These are phyloP conservation scores for Suhomyces maxii DNA, from an alignment of 1,139 yeast species.

Conservation along the genomic window DNA sequence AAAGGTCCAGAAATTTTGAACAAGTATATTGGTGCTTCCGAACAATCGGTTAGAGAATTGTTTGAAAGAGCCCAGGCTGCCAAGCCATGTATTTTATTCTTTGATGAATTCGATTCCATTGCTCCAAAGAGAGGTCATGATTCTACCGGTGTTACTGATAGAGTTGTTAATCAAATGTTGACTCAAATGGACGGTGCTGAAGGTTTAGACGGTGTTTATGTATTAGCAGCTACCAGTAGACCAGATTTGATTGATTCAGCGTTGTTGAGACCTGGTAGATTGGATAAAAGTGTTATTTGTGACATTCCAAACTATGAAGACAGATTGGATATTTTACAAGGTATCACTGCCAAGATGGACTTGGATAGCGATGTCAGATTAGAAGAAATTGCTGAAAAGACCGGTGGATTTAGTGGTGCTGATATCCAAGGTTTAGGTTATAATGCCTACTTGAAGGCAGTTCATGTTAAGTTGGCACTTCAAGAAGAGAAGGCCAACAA, in stretches of 20 bases:
- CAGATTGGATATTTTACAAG: constrained; percentile 67
- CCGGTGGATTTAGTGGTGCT: constrained; percentile 90
- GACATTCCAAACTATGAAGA: constrained; percentile 77
- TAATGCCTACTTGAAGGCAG: constrained; percentile 89
- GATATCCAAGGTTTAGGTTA: constrained; percentile 91
- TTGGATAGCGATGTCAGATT: constrained; percentile 53
- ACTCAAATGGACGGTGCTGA: constrained; percentile 99
- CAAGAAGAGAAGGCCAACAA: constrained; percentile 32
- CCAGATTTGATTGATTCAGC: constrained; percentile 97
- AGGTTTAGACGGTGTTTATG: constrained; percentile 95
- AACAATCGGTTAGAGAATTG: constrained; percentile 88
- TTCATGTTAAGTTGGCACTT: constrained; percentile 67
- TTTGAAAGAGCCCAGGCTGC: constrained; percentile 95
- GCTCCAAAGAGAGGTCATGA: constrained; percentile 99
- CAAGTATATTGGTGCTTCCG: constrained; percentile 97
- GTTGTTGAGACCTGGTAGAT: constrained; percentile 88
- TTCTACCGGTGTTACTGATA: constrained; percentile 95
- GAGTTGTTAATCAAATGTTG: constrained; percentile 94
- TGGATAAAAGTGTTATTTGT: constrained; percentile 89
- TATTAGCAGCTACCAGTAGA: constrained; percentile 91
- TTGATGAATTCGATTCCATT: constrained; percentile 95
- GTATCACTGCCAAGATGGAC: constrained; percentile 60
- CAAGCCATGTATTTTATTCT: constrained; percentile 89
- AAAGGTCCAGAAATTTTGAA: constrained; percentile 96
- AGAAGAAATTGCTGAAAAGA: constrained; percentile 52